A percentile compares a stretch with the other conserved stretches of the same genome.
Evolutionary conservation across 192 early-diverging fungal genomes (phyloP).

Genomic region (Ambispora gerdemannii): DNA sequence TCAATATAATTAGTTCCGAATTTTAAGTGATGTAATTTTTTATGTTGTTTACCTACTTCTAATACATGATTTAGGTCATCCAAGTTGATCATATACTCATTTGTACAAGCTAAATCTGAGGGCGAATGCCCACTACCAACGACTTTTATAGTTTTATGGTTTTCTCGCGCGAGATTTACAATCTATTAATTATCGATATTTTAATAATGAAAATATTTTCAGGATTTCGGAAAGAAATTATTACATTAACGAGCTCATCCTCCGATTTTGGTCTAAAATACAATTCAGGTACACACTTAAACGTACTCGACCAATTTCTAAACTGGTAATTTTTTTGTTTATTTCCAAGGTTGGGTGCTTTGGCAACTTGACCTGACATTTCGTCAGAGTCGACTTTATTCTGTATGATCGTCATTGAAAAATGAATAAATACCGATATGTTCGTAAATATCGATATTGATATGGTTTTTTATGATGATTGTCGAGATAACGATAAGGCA

Average conservation of each 20-base stretch:
- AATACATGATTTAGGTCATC: conserved; percentile 59
- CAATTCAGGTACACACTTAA: conserved; percentile 51
- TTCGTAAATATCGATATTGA: too few relatives aligned
- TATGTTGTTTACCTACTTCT: conserved; percentile 33
- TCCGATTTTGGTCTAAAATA: conserved; percentile 62
- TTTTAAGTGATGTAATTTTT: too few relatives aligned
- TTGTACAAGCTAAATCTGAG: conserved; percentile 67
- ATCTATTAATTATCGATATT: conserved; percentile 39
- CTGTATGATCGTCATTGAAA: too few relatives aligned
- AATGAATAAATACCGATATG: too few relatives aligned
- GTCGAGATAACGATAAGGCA: too few relatives aligned
- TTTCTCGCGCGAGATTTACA: conserved; percentile 38
- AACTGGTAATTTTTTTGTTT: not conserved
- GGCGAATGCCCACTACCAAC: conserved; percentile 73
- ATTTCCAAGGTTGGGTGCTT: too few relatives aligned
- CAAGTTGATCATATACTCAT: conserved; percentile 66
- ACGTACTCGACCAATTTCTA: conserved; percentile 70
- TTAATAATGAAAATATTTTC: not conserved
- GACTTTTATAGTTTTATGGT: conserved; percentile 55
- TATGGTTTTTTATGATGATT: too few relatives aligned
- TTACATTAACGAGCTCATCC: conserved; percentile 56
- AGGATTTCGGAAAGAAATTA: not conserved
- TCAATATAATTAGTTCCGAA: not conserved
- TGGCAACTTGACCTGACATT: too few relatives aligned
- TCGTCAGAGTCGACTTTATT: too few relatives aligned